Percentiles rank a stretch among this genome's conserved stretches.
These are phyloP conservation scores for Dendrobium huoshanense DNA, from an alignment of 106 monocot genomes.

Conservation along the genomic window DNA sequence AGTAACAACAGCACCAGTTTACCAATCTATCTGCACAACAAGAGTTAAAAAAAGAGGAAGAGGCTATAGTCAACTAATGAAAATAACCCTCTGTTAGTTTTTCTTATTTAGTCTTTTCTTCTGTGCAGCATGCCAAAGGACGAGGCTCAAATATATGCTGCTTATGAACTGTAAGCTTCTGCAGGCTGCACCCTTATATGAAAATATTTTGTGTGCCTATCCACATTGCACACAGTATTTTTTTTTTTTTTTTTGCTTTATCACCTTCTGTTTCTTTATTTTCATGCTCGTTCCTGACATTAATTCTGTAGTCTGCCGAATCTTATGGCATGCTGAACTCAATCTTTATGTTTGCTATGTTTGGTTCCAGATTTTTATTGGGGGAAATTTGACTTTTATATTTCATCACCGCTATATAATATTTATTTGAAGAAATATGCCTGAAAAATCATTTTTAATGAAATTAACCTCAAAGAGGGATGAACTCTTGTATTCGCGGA, in stretches of 20 bases:
- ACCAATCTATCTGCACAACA: no score
- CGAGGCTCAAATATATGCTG: conserved; percentile 94
- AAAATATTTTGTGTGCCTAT: no score
- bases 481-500: no score
- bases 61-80: neutral
- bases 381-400: no score
- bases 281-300: neutral
- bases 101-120: neutral
- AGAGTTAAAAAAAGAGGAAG: no score
- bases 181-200: neutral
- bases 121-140: conserved; percentile 92
- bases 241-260: neutral
- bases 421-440: no score
- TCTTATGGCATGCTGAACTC: neutral
- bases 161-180: conserved; percentile 26
- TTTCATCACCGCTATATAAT: no score
- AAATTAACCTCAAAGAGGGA: no score
- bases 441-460: no score
- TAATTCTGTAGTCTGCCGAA: neutral
- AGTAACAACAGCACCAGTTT: neutral
- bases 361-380: neutral
- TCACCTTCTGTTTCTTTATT: neutral
- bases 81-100: neutral
- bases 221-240: neutral
- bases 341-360: neutral